Evolutionary conservation across 2,329 filamentous ascomycete genomes (phyloP), one percentile per base, ranked within the genome.

Genomic region (Fonsecaea nubica): DNA sequence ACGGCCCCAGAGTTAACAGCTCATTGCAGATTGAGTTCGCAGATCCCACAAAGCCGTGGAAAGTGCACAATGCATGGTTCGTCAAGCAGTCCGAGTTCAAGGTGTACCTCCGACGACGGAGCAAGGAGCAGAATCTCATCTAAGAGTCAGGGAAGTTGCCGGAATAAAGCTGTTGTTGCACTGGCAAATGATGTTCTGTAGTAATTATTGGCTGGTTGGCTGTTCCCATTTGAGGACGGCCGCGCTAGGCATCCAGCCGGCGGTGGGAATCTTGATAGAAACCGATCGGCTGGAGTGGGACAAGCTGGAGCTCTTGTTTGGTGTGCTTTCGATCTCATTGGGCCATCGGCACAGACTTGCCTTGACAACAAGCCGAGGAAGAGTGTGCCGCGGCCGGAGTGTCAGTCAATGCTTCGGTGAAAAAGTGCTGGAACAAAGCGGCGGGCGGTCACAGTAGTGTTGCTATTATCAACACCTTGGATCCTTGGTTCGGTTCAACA

Each of bases 61-160:
- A 65, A 21, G 52, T 69, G 30, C 56, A 67, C 50, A 69, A 72
- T 42, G 58, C 58, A 12, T 72, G 69, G 67, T 72, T 72, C 48
- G 59, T 63, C 35, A 68, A 69, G 52, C 70, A 72, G 56, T 53
- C 54, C 10, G 67, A 67, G 13, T 68, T 71, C 55, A 54, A 69
- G 10, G 63, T 69, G 30, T 52, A 61, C 35, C 52, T 66, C 4
- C 58, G 48, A 12, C n/a, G 48, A 12, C n/a, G 48, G 50, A 36
- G 42, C 38, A 42, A 60, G 54, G 5, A 2, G 18, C 21, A 12
- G 6, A 13, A 30, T 13, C 12, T 6, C 10, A 25, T 9, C 18
- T 55, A 12, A 55, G 53, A 13, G n/a, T 9, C 53, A 36, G 30
- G 35, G 25, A 30, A 8, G 10, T 54, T 36, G 32, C 30, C 12